Conservation (phyloP, 768 basidiomycete genomes). For the Termitomyces sp. region DNA sequence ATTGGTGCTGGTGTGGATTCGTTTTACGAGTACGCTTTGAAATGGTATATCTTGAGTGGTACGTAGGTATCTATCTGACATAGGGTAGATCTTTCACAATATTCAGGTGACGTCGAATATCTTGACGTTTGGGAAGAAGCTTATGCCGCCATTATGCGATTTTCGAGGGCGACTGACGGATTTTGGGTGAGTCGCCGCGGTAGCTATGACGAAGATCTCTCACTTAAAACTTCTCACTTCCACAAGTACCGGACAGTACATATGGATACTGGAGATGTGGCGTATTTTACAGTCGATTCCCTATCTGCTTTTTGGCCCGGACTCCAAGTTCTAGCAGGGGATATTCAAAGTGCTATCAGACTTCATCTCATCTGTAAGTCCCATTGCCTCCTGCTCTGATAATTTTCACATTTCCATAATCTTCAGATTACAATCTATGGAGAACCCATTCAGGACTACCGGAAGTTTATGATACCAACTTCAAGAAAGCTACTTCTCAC, state of each 20-base stretch:
- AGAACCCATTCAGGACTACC: conserved; percentile 81
- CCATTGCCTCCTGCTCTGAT: not conserved
- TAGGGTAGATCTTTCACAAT: not conserved
- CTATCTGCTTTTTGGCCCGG: conserved; percentile 98
- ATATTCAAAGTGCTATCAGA: conserved; percentile 86
- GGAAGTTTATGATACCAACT: conserved; percentile 86
- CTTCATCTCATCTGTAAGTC: conserved; percentile 81
- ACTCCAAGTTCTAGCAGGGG: conserved; percentile 81
- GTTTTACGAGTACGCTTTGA: conserved; percentile 91
- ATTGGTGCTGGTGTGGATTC: conserved; percentile 96
- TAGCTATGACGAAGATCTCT: not conserved
- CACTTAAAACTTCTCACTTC: not conserved
- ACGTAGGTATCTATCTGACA: conserved; percentile 5
- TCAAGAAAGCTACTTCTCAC: conserved; percentile 62
- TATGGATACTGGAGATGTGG: conserved; percentile 69
- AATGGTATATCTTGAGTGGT: conserved; percentile 89
- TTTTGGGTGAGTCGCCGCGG: conserved; percentile 61
- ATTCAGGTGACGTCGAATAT: conserved; percentile 69
- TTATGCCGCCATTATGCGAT: conserved; percentile 82
- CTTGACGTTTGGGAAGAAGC: conserved; percentile 82
- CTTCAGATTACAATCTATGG: conserved; percentile 90
- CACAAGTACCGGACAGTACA: conserved; percentile 83
- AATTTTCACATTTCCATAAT: not conserved
- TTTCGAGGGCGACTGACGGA: conserved; percentile 76
- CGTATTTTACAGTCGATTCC: conserved; percentile 84